These are phyloP conservation scores for Arthromyces matolae DNA, from an alignment of 768 basidiomycete species.

Conservation along the genomic window DNA sequence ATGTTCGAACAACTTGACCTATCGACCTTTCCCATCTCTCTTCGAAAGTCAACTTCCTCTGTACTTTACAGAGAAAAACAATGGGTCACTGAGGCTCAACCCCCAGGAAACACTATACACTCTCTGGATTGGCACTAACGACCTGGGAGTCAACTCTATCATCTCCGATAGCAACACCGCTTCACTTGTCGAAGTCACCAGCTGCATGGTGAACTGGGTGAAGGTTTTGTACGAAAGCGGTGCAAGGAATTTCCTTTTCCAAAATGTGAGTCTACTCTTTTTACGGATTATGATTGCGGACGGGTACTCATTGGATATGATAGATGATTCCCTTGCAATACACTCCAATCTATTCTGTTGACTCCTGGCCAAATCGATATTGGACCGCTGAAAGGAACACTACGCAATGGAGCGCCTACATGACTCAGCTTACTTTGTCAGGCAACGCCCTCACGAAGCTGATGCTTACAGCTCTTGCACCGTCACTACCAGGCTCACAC, in stretches of 20 bases:
- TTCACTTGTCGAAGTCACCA: slow-evolving; percentile 54
- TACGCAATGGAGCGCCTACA: slow-evolving; percentile 55
- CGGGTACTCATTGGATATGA: too few species aligned
- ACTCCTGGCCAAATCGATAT: slow-evolving; percentile 47
- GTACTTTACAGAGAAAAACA: slow-evolving; percentile 41
- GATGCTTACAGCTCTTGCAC: slow-evolving; percentile 46
- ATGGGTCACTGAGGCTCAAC: slow-evolving; percentile 36
- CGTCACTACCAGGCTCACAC: slow-evolving; percentile 48
- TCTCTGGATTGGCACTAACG: slow-evolving; percentile 68
- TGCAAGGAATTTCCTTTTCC: slow-evolving; percentile 65
- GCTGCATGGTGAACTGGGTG: slow-evolving; percentile 60
- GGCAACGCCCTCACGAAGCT: slow-evolving; percentile 52
- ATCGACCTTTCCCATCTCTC: slow-evolving; percentile 53
- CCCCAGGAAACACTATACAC: slow-evolving; percentile 54
- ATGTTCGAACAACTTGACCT: slow-evolving; percentile 61
- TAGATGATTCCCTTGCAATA: slow-evolving; percentile 58
- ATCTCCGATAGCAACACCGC: slow-evolving; percentile 49
- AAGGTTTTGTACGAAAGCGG: slow-evolving; percentile 52
- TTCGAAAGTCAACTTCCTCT: slow-evolving; percentile 55
- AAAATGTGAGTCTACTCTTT: slow-evolving; percentile 46
- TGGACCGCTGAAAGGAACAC: slow-evolving; percentile 50
- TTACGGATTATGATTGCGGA: too few species aligned
- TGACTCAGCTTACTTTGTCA: slow-evolving; percentile 47
- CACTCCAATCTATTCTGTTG: slow-evolving; percentile 42
- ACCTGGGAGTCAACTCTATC: slow-evolving; percentile 53